Evolutionary conservation across 2,329 filamentous ascomycete species (phyloP), one percentile per base, ranked within the genome.

Genomic region (Talaromyces albobiverticillius): DNA sequence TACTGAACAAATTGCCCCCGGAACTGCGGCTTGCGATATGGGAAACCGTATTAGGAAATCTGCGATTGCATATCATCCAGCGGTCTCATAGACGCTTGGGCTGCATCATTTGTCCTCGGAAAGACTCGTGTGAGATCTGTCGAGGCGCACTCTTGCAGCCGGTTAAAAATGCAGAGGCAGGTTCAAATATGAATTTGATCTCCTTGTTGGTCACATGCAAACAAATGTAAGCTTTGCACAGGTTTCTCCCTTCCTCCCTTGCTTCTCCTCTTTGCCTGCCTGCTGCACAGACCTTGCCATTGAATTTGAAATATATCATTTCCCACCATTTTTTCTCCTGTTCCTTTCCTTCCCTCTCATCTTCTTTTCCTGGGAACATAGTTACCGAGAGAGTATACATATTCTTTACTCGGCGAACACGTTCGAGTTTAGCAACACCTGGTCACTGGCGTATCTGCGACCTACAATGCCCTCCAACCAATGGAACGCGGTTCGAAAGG

Each of bases 391-490:
- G 62, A 68, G 68, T 1, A 67, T 69, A 40, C 58, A 64, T 47
- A 57, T 69, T 25, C 62, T 73, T 20, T 73, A 73, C 57, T 63
- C 63, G 4, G 60, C 62, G 42, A 70, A 68, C 54, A 66, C 59
- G 40, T 69, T 72, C 56, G 67, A 71, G 54, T 72, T 73, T 60
- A 71, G 68, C 58, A 72, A 68, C 50, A 70, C 70, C 54, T 73
- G 70, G 70, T 65, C 69, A 25, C 64, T 72, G 5, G 62, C 70
- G 0, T 73, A 73, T 51, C 61, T 73, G 13, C 69, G 60, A 16
- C 68, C 68, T 5, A 71, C 70, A 9, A 58, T 71, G 32, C 67
- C 64, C 4, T 3, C 51, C 2, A 60, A 65, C 3, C 57, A 61
- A 41, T 70, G 65, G 64, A 56, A 65, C 29, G 59, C 56, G 2